Percentiles rank a stretch among this genome's conserved stretches.
Evolutionary conservation across 2,329 filamentous ascomycete species (phyloP).

Genomic region (Trichoderma citrinoviride): DNA sequence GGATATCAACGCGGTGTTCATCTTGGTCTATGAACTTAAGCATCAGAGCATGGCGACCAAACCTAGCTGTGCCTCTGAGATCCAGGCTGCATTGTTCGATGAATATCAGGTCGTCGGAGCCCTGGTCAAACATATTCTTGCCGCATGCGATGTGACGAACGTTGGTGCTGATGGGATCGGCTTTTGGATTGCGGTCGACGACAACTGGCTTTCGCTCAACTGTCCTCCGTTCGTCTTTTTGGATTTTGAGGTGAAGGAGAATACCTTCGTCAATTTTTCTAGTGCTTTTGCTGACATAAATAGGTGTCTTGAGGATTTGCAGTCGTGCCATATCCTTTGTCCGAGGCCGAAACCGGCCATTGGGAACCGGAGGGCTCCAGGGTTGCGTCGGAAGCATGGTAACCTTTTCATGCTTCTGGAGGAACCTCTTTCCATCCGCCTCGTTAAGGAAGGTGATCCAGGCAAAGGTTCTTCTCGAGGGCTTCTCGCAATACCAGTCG

Average conservation of each 20-base stretch:
- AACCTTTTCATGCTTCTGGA: constrained; percentile 37
- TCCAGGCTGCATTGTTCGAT: constrained; percentile 38
- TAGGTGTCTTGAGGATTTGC: constrained; percentile 30
- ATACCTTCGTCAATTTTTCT: constrained; percentile 29
- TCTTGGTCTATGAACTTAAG: constrained; percentile 32
- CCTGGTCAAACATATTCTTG: constrained; percentile 43
- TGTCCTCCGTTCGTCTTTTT: constrained; percentile 28
- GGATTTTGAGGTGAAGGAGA: constrained; percentile 32
- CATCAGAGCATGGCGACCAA: constrained; percentile 44
- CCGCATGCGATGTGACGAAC: constrained; percentile 43
- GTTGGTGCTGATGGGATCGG: constrained; percentile 25
- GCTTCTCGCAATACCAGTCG: constrained; percentile 46
- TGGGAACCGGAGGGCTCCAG: neutral
- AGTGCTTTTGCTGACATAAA: constrained; percentile 38
- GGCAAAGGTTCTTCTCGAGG: constrained; percentile 35
- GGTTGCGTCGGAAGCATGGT: neutral
- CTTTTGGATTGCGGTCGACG: constrained; percentile 22
- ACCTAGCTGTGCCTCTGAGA: constrained; percentile 35
- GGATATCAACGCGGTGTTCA: constrained; percentile 44
- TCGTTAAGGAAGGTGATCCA: constrained; percentile 44
- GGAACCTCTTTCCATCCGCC: constrained; percentile 43
- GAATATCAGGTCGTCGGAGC: constrained; percentile 40
- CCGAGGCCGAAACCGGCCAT: neutral
- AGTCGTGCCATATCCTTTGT: constrained; percentile 29
- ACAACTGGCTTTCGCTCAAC: neutral